phyloP scores from a whole-genome alignment of 2,329 filamentous ascomycete genomes.

The Diaporthe vaccinii region DNA sequence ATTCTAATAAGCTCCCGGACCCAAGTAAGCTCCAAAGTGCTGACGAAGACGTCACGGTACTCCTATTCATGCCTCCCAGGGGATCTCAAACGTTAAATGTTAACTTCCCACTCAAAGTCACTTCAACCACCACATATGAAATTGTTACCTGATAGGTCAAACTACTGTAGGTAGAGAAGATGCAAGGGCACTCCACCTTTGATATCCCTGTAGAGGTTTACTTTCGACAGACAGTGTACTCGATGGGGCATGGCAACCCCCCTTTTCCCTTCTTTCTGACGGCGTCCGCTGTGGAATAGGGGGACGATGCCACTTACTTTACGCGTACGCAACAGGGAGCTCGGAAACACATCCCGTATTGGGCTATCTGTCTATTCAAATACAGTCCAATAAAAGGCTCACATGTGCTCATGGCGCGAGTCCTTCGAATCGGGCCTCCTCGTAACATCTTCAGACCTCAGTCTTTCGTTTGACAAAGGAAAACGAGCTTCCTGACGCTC shows the following conservation, averaged over 20 bases:
- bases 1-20: neutral
- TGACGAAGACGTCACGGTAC: neutral
- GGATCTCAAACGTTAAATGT: neutral
- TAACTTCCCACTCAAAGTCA: neutral
- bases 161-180: no score
- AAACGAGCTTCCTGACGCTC: neutral
- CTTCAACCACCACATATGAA: neutral
- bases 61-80: neutral
- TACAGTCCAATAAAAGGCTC: neutral
- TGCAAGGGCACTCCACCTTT: no score
- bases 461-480: neutral
- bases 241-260: neutral
- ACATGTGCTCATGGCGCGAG: neutral
- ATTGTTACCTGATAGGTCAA: neutral
- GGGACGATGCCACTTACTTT: neutral
- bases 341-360: neutral
- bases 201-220: neutral
- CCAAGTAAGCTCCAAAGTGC: neutral
- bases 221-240: neutral
- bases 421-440: accelerated
- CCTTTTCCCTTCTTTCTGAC: neutral
- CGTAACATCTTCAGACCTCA: neutral
- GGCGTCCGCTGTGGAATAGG: neutral
- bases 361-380: neutral
- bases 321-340: neutral